Evolutionary conservation across 2,329 filamentous ascomycete species (phyloP).

Genomic region (Saccharata proteae): DNA sequence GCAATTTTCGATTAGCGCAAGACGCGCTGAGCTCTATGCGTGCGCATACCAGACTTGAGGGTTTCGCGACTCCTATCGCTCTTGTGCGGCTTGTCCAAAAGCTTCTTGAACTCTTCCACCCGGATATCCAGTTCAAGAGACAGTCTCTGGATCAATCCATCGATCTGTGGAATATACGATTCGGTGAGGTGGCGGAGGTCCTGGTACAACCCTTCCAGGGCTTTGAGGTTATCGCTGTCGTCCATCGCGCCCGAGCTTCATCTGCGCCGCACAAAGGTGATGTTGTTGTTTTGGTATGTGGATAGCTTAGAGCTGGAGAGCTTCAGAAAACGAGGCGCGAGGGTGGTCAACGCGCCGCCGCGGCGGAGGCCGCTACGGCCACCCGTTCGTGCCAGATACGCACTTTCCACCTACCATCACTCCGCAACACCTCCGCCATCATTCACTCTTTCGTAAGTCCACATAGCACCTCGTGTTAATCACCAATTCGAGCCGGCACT

Average conservation of each 20-base stretch:
- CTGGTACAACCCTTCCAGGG: constrained; percentile 73
- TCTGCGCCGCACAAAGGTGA: background rate
- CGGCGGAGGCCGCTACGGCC: too few relatives aligned
- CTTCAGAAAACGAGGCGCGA: too few relatives aligned
- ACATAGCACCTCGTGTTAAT: too few relatives aligned
- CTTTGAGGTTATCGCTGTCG: constrained; percentile 58
- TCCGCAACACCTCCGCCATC: too few relatives aligned
- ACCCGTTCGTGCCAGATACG: too few relatives aligned
- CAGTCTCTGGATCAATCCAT: constrained; percentile 60
- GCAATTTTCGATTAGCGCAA: too few relatives aligned
- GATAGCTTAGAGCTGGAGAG: too few relatives aligned
- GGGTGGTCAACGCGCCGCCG: too few relatives aligned
- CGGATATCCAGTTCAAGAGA: constrained; percentile 53
- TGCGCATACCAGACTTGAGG: constrained; percentile 51
- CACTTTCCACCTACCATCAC: too few relatives aligned
- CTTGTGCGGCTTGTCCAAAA: constrained; percentile 64
- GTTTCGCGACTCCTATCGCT: constrained; percentile 63
- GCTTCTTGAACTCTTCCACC: constrained; percentile 53
- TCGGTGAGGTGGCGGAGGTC: constrained; percentile 70
- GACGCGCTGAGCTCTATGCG: background rate
- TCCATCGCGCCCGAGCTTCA: constrained; percentile 44
- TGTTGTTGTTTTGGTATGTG: background rate
- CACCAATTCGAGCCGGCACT: too few relatives aligned
- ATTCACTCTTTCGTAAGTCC: too few relatives aligned
- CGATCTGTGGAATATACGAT: constrained; percentile 54